Evolutionary conservation across 1,284 basidiomycete genomes (phyloP).

Genomic region (Ustilago vetiveriae): DNA sequence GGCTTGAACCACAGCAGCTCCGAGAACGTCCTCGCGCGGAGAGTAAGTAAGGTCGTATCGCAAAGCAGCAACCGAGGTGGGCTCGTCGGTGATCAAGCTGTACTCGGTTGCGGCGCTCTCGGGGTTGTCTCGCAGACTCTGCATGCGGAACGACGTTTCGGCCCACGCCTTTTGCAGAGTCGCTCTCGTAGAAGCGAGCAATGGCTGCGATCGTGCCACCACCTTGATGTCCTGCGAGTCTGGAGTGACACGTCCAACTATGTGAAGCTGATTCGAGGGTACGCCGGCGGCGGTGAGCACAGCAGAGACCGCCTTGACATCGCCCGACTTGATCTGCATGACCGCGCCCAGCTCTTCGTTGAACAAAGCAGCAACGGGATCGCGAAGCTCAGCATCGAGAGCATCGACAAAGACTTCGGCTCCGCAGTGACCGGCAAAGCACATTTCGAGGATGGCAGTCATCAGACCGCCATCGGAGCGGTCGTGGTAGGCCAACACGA

Average conservation of each 20-base stretch:
- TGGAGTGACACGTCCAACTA: slow-evolving; percentile 73
- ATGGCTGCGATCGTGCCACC: slow-evolving; percentile 53
- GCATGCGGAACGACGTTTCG: slow-evolving; percentile 93
- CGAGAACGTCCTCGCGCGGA: slow-evolving; percentile 57
- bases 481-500: slow-evolving; percentile 95
- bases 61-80: slow-evolving; percentile 67
- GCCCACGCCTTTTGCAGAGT: slow-evolving; percentile 87
- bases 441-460: slow-evolving; percentile 92
- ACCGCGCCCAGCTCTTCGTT: slow-evolving; percentile 97
- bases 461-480: slow-evolving; percentile 96
- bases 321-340: slow-evolving; percentile 79
- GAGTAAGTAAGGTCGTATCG: slow-evolving; percentile 59
- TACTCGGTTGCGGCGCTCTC: slow-evolving; percentile 83
- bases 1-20: slow-evolving; percentile 16
- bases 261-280: slow-evolving; percentile 78
- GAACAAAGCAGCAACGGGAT: slow-evolving; percentile 78
- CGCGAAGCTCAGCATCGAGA: slow-evolving; percentile 67
- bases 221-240: slow-evolving; percentile 73
- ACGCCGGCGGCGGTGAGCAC: slow-evolving; percentile 78
- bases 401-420: slow-evolving; percentile 76
- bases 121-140: slow-evolving; percentile 86
- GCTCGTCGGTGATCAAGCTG: slow-evolving; percentile 73
- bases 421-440: slow-evolving; percentile 88
- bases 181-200: slow-evolving; percentile 70
- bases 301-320: slow-evolving; percentile 74